Conservation (phyloP, 345 rosid genomes). For the Laguncularia racemosa region DNA sequence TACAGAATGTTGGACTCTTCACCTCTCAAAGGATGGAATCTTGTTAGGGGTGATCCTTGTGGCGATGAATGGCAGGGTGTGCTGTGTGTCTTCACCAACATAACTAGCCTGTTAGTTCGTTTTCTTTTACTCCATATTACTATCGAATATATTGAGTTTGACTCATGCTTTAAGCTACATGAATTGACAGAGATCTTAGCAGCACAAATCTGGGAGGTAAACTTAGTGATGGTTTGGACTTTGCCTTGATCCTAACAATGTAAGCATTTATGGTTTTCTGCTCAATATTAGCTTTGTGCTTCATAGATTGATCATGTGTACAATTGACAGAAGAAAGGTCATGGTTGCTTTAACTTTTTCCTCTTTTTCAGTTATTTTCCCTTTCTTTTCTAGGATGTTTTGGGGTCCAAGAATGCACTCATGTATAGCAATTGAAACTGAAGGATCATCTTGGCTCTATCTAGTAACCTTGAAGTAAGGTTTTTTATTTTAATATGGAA, state of each 20-base stretch:
- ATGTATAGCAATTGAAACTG: too few species aligned
- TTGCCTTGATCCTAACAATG: conserved; percentile 64
- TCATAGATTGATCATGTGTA: conserved; percentile 4
- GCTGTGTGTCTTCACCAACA: conserved; percentile 62
- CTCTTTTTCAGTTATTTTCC: background rate
- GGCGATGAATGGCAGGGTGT: conserved; percentile 85
- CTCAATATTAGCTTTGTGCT: background rate
- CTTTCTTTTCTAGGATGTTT: too few species aligned
- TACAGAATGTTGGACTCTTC: conserved; percentile 56
- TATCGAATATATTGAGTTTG: conserved; percentile 4
- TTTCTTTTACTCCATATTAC: conserved; percentile 4
- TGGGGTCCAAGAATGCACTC: too few species aligned
- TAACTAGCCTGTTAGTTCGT: conserved; percentile 61
- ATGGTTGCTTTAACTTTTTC: too few species aligned
- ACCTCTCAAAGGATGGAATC: conserved; percentile 53
- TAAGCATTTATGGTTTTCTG: conserved; percentile 24
- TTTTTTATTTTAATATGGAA: too few species aligned
- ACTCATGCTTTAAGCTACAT: conserved; percentile 5
- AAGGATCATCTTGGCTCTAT: too few species aligned
- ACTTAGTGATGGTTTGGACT: conserved; percentile 40
- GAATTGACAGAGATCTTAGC: conserved; percentile 49
- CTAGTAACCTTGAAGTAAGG: too few species aligned
- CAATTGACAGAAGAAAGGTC: too few species aligned
- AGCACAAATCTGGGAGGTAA: conserved; percentile 62
- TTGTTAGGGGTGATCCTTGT: conserved; percentile 95